phyloP scores from a whole-genome alignment of 225 moss, liverwort and hornwort genomes.

The Neckera pumila region DNA sequence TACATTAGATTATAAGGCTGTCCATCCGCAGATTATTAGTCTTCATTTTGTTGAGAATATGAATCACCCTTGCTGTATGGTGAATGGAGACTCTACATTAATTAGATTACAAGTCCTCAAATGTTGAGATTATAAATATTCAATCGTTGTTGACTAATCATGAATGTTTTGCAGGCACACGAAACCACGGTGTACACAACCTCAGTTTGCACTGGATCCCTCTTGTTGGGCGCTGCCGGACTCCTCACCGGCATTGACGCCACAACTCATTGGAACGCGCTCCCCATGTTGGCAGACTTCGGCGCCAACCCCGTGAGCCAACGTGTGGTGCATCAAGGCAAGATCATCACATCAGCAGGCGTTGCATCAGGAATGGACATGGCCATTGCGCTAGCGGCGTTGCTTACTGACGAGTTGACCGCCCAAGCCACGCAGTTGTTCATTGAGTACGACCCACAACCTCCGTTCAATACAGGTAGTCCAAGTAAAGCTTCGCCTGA shows the following conservation, averaged over 20 bases:
- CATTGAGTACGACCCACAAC: constrained; percentile 27
- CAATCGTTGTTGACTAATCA: not conserved
- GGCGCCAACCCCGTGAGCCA: constrained; percentile 40
- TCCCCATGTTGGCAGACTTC: constrained; percentile 3
- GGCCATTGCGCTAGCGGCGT: constrained; percentile 18
- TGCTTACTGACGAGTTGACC: constrained; percentile 15
- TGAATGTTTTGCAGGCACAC: constrained; percentile 26
- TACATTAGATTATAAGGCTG: not conserved
- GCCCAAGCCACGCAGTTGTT: constrained; percentile 16
- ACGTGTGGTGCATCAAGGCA: constrained; percentile 50
- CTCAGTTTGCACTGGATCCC: constrained; percentile 65
- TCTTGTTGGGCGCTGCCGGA: constrained; percentile 69
- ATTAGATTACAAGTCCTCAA: not conserved
- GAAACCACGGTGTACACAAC: constrained; percentile 55
- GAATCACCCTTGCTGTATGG: not conserved
- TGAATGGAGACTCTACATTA: not conserved
- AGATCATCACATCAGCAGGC: constrained; percentile 34
- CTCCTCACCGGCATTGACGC: constrained; percentile 53
- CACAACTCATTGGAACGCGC: constrained; percentile 42
- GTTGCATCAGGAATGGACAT: constrained; percentile 40
- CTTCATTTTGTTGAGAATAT: too few relatives aligned
- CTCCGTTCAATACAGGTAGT: constrained; percentile 18
- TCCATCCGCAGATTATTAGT: not conserved
- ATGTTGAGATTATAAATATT: not conserved
- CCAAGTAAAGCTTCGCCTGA: constrained; percentile 10